Conservation (phyloP, 257 asterid genomes). For the Ilex asprella region DNA sequence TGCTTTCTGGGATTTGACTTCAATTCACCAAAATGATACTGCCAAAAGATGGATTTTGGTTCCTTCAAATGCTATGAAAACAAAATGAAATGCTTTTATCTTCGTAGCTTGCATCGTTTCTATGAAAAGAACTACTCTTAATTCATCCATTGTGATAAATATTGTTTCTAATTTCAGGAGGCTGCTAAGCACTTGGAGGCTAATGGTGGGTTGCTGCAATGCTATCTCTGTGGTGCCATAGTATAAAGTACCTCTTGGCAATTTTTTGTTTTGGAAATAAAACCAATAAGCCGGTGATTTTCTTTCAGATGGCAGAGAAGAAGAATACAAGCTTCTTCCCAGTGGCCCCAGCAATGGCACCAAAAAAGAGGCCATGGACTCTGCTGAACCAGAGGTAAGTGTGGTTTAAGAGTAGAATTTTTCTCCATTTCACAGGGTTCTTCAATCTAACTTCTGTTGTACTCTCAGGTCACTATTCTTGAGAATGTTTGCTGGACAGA, state of each 20-base stretch:
- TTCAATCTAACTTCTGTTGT: slow-evolving; percentile 12
- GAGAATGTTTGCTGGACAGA: slow-evolving; percentile 94
- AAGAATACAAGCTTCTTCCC: slow-evolving; percentile 77
- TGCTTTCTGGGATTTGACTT: neutral
- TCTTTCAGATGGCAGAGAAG: slow-evolving; percentile 45
- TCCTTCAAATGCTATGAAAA: neutral
- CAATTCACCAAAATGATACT: neutral
- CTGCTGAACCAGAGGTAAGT: slow-evolving; percentile 32
- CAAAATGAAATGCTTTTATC: neutral
- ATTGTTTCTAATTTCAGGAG: slow-evolving; percentile 44
- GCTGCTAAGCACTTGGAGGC: slow-evolving; percentile 38
- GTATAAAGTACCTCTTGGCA: slow-evolving; percentile 4
- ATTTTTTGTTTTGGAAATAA: slow-evolving; percentile 3
- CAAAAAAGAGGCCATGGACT: slow-evolving; percentile 26
- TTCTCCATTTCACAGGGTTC: slow-evolving; percentile 6
- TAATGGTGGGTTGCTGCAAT: slow-evolving; percentile 41
- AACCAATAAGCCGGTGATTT: slow-evolving; percentile 6
- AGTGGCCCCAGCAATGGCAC: slow-evolving; percentile 44
- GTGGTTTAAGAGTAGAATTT: slow-evolving; percentile 29
- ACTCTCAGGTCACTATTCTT: slow-evolving; percentile 56
- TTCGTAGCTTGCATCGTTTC: neutral
- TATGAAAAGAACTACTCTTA: neutral
- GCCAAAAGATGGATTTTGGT: neutral
- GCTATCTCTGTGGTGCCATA: slow-evolving; percentile 1
- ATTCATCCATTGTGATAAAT: too few relatives aligned